A percentile compares a stretch with the other conserved stretches of the same genome.
These are phyloP conservation scores for Eremothecium coryli DNA, from an alignment of 1,139 yeast species.

Conservation along the genomic window DNA sequence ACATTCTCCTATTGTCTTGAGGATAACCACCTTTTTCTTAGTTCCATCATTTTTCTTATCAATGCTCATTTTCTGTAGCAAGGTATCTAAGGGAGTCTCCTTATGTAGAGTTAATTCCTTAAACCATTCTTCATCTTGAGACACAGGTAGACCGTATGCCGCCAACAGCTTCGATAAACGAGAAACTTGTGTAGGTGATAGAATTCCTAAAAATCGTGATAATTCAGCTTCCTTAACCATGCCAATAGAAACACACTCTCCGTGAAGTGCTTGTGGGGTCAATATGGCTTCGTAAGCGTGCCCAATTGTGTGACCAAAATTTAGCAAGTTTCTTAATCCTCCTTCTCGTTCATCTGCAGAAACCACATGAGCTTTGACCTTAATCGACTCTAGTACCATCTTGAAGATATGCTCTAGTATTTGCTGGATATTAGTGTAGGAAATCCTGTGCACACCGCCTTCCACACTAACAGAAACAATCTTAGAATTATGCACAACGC, in stretches of 20 bases:
- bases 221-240: slow-evolving; percentile 92
- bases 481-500: slow-evolving; percentile 35
- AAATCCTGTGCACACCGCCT: slow-evolving; percentile 30
- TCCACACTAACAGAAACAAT: slow-evolving; percentile 37
- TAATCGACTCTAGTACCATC: slow-evolving; percentile 77
- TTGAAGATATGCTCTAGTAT: slow-evolving; percentile 67
- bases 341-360: slow-evolving; percentile 93
- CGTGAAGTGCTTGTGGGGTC: slow-evolving; percentile 93
- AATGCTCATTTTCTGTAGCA: slow-evolving; percentile 80
- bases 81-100: slow-evolving; percentile 59
- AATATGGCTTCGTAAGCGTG: slow-evolving; percentile 96
- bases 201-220: slow-evolving; percentile 77
- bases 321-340: slow-evolving; percentile 81
- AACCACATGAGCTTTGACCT: slow-evolving; percentile 90
- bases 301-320: slow-evolving; percentile 96
- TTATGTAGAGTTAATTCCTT: slow-evolving; percentile 60
- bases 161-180: slow-evolving; percentile 73
- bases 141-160: slow-evolving; percentile 78
- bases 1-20: slow-evolving; percentile 80
- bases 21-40: slow-evolving; percentile 75
- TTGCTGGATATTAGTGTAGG: slow-evolving; percentile 47
- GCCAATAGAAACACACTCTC: slow-evolving; percentile 96
- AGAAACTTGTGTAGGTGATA: slow-evolving; percentile 91
- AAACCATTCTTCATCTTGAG: slow-evolving; percentile 66
- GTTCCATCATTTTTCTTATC: slow-evolving; percentile 95